phyloP scores from a whole-genome alignment of 2,329 filamentous ascomycete genomes.

The Aspergillus neotritici region DNA sequence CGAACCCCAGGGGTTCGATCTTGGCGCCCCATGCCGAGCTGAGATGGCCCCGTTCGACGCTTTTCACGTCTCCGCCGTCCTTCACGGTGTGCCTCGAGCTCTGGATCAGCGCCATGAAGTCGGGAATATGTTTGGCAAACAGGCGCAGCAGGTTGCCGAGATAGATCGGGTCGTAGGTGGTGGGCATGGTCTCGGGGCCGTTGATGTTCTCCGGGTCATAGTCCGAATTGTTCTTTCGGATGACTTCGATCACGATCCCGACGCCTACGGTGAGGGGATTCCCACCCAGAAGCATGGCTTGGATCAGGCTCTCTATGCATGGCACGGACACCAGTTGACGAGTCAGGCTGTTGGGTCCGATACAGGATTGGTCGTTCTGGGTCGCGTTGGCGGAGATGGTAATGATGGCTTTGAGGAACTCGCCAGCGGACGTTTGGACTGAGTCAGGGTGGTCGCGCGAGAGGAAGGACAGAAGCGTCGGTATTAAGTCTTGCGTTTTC shows the following conservation, averaged over 20 bases:
- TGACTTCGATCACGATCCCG: constrained; percentile 96
- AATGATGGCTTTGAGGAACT: constrained; percentile 97
- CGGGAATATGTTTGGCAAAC: constrained; percentile 84
- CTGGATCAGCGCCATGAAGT: constrained; percentile 88
- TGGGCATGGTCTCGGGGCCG: constrained; percentile 71
- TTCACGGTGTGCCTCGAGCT: constrained; percentile 59
- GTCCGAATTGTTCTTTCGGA: constrained; percentile 98
- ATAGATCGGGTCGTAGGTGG: constrained; percentile 88
- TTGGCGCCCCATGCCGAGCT: constrained; percentile 84
- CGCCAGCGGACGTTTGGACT: constrained; percentile 91
- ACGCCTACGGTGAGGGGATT: constrained; percentile 95
- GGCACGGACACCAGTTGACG: constrained; percentile 83
- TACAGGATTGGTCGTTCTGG: constrained; percentile 97
- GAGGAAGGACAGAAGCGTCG: constrained; percentile 78
- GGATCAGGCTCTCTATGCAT: constrained; percentile 78
- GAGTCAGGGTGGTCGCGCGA: constrained; percentile 78
- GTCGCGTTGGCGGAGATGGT: constrained; percentile 98
- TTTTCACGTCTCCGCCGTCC: constrained; percentile 52
- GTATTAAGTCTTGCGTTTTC: constrained; percentile 81
- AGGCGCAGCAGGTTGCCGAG: constrained; percentile 81
- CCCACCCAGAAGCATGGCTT: constrained; percentile 86
- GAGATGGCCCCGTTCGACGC: constrained; percentile 66
- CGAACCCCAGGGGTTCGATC: constrained; percentile 92
- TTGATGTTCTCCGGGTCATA: constrained; percentile 90
- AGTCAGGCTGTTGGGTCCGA: constrained; percentile 94